Base-by-base conservation (phyloP, 2,329 filamentous ascomycete species). In the Acephala macrosclerotiorum region DNA sequence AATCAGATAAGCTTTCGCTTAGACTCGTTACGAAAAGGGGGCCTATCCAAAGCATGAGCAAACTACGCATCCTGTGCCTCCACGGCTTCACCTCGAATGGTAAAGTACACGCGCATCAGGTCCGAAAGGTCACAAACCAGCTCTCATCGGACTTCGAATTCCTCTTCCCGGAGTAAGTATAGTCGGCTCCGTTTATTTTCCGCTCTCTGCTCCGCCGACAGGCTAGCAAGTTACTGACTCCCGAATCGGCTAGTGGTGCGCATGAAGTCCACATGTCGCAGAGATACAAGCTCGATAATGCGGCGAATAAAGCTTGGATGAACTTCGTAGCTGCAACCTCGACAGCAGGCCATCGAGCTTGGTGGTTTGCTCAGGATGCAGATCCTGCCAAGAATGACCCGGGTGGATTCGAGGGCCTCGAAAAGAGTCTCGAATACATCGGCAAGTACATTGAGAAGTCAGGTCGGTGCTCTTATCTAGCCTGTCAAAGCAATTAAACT, bases 71-170 rank as follows among this genome's bases (percentile, higher is more conserved):
- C 14, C 68, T 70, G 16, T 70, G 68, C 62, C 64, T 70, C 0
- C 68, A 70, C 38, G 68, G 68, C 64, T 70, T 68, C 29, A 66
- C 68, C 33, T 66, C 68, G 6, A 70, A 70, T 29, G 68, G 68
- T 49, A 61, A 20, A 26, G 58, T 70, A 4, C 68, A 66, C 20
- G 59, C 63, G 1, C 59, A 66, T 18, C 68, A 70, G 51, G 35
- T 65, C 12, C 63, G 66, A 1, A 18, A 22, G 1, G 51, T 70
- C 47, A 68, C 66, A 22, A 56, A 58, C 8, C 35, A 36, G 12
- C 57, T 68, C 56, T 64, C 66, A 20, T 36, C 47, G 25, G 63
- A 70, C 1, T 70, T 63, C 57, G 64, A 70, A 6, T 70, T 70
- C 62, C 25, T 68, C 20, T 70, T 68, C 47, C 68, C 66, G 20